Evolutionary conservation across 2,329 filamentous ascomycete genomes (phyloP).

Genomic region (Coniochaeta prunicola): DNA sequence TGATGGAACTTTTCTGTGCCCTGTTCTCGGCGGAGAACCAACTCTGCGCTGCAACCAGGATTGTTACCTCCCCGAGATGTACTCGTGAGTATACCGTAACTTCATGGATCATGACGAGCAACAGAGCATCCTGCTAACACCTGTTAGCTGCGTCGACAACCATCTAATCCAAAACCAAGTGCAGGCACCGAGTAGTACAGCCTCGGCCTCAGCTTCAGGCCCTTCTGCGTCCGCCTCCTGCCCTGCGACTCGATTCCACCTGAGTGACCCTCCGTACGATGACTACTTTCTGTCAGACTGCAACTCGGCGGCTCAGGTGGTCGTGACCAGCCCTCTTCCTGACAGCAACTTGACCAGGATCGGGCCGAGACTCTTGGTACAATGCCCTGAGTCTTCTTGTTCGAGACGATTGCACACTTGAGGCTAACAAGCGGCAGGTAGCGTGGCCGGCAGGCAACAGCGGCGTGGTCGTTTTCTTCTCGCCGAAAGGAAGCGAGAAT

Average conservation of each 20-base stretch:
- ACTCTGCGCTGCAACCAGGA: constrained; percentile 18
- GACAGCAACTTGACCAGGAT: constrained; percentile 48
- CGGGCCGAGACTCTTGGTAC: constrained; percentile 43
- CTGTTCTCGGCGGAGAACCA: constrained; percentile 15
- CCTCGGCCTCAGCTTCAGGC: not conserved
- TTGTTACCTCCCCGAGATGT: constrained; percentile 18
- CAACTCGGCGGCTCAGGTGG: constrained; percentile 49
- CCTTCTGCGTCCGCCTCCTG: not conserved
- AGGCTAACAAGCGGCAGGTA: constrained; percentile 16
- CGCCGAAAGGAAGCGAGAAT: constrained; percentile 41
- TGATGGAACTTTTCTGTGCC: constrained; percentile 18
- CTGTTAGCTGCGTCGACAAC: not conserved
- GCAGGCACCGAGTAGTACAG: not conserved
- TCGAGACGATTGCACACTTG: not conserved
- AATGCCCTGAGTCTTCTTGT: not conserved
- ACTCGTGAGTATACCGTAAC: constrained; percentile 10
- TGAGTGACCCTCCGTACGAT: constrained; percentile 51
- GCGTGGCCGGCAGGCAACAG: constrained; percentile 63
- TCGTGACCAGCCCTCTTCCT: constrained; percentile 49
- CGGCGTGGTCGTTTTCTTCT: constrained; percentile 49
- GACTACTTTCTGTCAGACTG: constrained; percentile 63
- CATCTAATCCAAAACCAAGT: not conserved
- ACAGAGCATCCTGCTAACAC: not conserved
- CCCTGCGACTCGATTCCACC: constrained; percentile 15
- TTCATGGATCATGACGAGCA: not conserved